Evolutionary conservation across 441 rosid species (phyloP), one percentile per base, ranked within the genome.

Genomic region (Hura crepitans): DNA sequence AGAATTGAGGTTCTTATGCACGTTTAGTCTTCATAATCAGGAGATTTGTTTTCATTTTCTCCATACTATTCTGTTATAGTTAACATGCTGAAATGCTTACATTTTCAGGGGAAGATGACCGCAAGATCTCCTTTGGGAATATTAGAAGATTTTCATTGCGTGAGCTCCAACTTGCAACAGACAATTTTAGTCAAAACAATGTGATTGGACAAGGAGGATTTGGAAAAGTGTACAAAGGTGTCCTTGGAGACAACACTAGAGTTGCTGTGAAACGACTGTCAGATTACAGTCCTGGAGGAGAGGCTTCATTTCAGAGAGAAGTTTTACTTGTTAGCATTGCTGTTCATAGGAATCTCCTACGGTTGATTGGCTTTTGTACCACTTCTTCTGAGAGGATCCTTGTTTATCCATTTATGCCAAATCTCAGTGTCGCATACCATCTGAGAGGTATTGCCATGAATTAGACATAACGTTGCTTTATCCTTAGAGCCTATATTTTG

Each of bases 191-290:
- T 58, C 88, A 86, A n/a, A 76, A 45, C 75, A 84, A 77, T 69
- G 30, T 84, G 54, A 83, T 86, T 28, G 91, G 91, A 46, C 88
- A 83, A 49, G 91, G 91, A 68, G 91, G 91, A 14, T 86, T 83
- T 67, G 91, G 91, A 33, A 86, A 84, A 74, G 91, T 86, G 25
- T 86, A 86, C 70, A 80, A 74, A 81, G 88, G 90, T 33, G 73
- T 83, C 53, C 88, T 86, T 64, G 50, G 70, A 12, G 88, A 86
- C 78, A 68, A 60, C 65, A 81, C 83, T 17, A 77, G 82, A 63
- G 82, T 86, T 72, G 91, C 91, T 7, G 81, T 86, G 27, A 86
- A 86, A 76, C 84, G 91, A 9, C 88, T 86, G 6, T 64, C 73
- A 0, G 88, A 83, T 70, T 33, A 79, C 59, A 84, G 77, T 65